These are phyloP conservation scores for Elongisporangium anandrum DNA, from an alignment of 352 stramenopile species.

Conservation along the genomic window DNA sequence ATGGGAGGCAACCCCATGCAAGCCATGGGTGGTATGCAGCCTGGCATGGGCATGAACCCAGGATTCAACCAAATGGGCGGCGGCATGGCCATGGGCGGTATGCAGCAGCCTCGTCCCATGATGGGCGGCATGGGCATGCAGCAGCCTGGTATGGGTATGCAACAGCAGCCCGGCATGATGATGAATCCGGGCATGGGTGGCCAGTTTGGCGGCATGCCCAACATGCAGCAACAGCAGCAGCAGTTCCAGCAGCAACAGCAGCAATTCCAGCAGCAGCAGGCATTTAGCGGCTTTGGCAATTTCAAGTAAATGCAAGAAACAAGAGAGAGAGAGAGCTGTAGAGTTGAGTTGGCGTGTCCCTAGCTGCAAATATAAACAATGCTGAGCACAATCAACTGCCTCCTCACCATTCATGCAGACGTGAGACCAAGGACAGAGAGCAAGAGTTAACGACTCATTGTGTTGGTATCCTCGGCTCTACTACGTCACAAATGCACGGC, in stretches of 20 bases:
- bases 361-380: too few relatives aligned
- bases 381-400: too few relatives aligned
- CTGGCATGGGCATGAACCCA: constrained; percentile 22
- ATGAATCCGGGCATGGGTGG: constrained; percentile 40
- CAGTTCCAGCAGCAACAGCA: constrained; percentile 45
- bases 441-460: too few relatives aligned
- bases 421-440: too few relatives aligned
- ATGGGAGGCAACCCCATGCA: constrained; percentile 19
- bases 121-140: constrained; percentile 27
- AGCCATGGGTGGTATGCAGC: constrained; percentile 6
- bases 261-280: constrained; percentile 52
- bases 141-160: constrained; percentile 16
- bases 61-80: constrained; percentile 19
- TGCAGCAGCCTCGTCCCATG: constrained; percentile 24
- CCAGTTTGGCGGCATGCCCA: constrained; percentile 30
- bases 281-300: constrained; percentile 54
- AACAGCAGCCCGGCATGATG: constrained; percentile 51
- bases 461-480: too few relatives aligned
- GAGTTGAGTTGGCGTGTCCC: too few relatives aligned
- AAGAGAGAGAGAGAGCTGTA: too few relatives aligned
- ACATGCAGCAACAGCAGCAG: constrained; percentile 43
- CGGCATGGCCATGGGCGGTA: constrained; percentile 21
- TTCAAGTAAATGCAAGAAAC: constrained; percentile 9
- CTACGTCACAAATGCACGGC: too few relatives aligned
- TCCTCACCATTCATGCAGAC: too few relatives aligned